Base-by-base conservation (phyloP, 1,139 yeast species). In the Suhomyces taliae region DNA sequence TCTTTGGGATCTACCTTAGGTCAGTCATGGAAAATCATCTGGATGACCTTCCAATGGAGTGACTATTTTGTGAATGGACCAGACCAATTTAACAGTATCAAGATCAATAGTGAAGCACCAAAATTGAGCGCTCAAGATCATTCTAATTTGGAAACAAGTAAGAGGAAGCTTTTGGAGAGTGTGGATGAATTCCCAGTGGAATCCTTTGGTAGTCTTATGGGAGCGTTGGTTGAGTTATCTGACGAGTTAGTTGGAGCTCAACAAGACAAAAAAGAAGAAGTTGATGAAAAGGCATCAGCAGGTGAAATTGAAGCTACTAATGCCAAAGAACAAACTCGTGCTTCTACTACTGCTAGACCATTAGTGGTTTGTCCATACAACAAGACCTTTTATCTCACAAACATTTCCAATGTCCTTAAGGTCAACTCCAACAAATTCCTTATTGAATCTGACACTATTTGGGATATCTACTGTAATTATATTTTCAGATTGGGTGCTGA, bases 1-100 rank as follows among this genome's bases (percentile, higher is more conserved):
- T 87, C 96, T 0, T 66, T 91, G 27, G 97, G 97, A 0, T 79
- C 91, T 0, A 78, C 83, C 0, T 71, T 91, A 19, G 78, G 78
- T 8, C 62, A 67, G 1, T 81, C 89, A 29, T 93, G 98, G 98
- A 65, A 67, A 15, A 76, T 82, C 27, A 67, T 90, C 10, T 73
- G 90, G 61, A 75, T 80, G 9, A 79, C 95, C 0, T 72, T 91
- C 46, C 96, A 88, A 67, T 79, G 96, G 96, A 72, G 82, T 53
- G 78, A 83, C 56, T 80, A 81, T 65, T 78, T 73, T 60, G 55
- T 85, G 36, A 71, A 82, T 57, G 90, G 93, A 0, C 82, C 87
- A 1, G 82, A 87, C 32, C 72, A 72, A 38, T 67, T 54, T 45
- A 39, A 36, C 27, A 36, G 34, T 26, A 43, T 35, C 29, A 43